A percentile compares a stretch with the other conserved stretches of the same genome.
phyloP scores from a whole-genome alignment of 306 rosid species.

The Cercis canadensis region DNA sequence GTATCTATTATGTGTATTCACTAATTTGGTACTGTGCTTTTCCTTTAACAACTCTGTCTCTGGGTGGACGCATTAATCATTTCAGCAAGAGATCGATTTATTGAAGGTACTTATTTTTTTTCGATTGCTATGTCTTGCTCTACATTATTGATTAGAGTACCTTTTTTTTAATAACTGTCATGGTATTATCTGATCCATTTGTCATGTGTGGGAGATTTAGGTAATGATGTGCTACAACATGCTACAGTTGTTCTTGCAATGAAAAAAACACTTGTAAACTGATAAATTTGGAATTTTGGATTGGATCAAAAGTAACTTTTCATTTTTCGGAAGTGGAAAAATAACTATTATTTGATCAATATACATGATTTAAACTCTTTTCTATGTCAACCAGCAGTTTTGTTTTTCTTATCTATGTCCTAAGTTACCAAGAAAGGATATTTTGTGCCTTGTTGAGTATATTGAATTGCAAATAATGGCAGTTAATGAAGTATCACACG shows the following conservation, averaged over 20 bases:
- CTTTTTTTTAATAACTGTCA: slow-evolving; percentile 23
- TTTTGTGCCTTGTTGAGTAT: not conserved
- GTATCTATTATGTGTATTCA: slow-evolving; percentile 26
- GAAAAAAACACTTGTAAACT: slow-evolving; percentile 24
- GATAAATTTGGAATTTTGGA: not conserved
- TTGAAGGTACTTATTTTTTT: slow-evolving; percentile 72
- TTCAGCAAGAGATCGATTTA: slow-evolving; percentile 98
- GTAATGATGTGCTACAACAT: slow-evolving; percentile 12
- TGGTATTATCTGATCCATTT: slow-evolving; percentile 19
- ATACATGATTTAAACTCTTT: slow-evolving; percentile 6
- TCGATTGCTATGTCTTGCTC: slow-evolving; percentile 26
- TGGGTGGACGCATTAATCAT: slow-evolving; percentile 47
- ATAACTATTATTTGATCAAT: slow-evolving; percentile 8
- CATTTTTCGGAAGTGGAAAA: slow-evolving; percentile 22
- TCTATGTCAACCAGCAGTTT: not conserved
- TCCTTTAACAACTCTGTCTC: slow-evolving; percentile 37
- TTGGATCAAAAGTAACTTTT: slow-evolving; percentile 9
- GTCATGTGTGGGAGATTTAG: slow-evolving; percentile 32
- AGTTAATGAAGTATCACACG: not conserved
- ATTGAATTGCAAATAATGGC: not conserved
- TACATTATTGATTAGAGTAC: slow-evolving; percentile 21
- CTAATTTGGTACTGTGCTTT: slow-evolving; percentile 52
- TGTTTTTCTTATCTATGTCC: not conserved
- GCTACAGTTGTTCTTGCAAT: slow-evolving; percentile 19
- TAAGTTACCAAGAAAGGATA: slow-evolving; percentile 17